These are phyloP conservation scores for Leavenworthia alabamica DNA, from an alignment of 345 rosid genomes.

Conservation along the genomic window DNA sequence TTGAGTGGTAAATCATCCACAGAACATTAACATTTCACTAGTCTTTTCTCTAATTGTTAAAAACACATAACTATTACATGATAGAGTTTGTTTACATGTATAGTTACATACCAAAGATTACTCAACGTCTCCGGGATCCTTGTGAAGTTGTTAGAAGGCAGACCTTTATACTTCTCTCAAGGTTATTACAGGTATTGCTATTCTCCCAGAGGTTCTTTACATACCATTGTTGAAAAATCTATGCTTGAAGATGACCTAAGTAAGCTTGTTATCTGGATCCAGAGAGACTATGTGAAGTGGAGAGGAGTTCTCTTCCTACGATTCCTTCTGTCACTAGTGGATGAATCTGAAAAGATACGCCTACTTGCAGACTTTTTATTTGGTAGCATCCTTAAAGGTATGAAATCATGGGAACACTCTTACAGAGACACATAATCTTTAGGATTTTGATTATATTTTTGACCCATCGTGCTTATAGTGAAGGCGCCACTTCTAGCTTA, in stretches of 20 bases:
- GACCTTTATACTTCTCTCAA: constrained; percentile 80
- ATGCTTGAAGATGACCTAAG: not conserved
- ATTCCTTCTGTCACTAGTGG: constrained; percentile 80
- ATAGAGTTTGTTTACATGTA: constrained; percentile 19
- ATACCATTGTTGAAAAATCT: not conserved
- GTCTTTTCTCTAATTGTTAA: not conserved
- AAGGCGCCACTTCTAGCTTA: constrained; percentile 95
- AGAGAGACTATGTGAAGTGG: constrained; percentile 99
- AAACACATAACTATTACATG: not conserved
- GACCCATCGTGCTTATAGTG: constrained; percentile 37
- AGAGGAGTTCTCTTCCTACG: constrained; percentile 82
- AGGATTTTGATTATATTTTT: constrained; percentile 14
- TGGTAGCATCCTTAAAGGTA: constrained; percentile 86
- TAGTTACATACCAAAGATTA: constrained; percentile 85
- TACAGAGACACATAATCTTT: not conserved
- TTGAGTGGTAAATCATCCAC: constrained; percentile 71
- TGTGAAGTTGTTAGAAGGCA: constrained; percentile 93
- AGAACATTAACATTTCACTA: constrained; percentile 1
- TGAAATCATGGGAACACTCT: constrained; percentile 12
- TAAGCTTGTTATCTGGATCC: constrained; percentile 9
- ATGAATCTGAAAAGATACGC: constrained; percentile 87
- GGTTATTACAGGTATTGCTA: constrained; percentile 75
- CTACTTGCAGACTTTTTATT: constrained; percentile 83
- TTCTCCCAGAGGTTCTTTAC: not conserved
- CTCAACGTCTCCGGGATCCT: constrained; percentile 75